These are phyloP conservation scores for Globisporangium radiosum DNA, from an alignment of 352 stramenopile species.

Conservation along the genomic window DNA sequence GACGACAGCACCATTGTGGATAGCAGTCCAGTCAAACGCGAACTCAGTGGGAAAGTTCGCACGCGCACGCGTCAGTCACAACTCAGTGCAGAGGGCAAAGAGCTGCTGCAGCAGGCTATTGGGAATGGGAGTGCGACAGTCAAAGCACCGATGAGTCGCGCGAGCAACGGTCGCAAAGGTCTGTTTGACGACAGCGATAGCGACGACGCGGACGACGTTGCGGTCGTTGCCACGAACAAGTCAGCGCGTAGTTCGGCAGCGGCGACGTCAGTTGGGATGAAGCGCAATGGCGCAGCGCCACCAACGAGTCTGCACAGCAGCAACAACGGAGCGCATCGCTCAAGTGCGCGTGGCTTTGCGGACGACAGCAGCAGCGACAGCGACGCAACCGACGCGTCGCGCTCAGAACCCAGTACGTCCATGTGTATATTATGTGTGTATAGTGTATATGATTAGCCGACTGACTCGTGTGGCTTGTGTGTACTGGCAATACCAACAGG, in stretches of 20 bases:
- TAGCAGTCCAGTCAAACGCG: background rate
- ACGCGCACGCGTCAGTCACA: constrained; percentile 65
- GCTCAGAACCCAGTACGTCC: constrained; percentile 11
- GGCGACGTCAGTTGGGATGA: constrained; percentile 12
- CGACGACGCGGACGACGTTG: constrained; percentile 41
- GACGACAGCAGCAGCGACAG: constrained; percentile 14
- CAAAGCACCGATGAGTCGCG: constrained; percentile 2
- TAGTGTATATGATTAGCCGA: no score
- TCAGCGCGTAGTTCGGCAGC: background rate
- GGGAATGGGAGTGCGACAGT: constrained; percentile 19
- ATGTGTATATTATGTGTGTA: background rate
- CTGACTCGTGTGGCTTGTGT: no score
- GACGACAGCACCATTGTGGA: constrained; percentile 28
- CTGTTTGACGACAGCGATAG: constrained; percentile 72
- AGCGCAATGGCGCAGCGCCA: constrained; percentile 4
- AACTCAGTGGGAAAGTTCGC: constrained; percentile 14
- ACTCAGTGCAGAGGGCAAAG: constrained; percentile 70
- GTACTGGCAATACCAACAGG: no score
- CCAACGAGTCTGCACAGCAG: constrained; percentile 13
- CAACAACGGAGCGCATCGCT: background rate
- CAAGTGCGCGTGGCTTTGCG: constrained; percentile 8
- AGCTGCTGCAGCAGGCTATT: constrained; percentile 67
- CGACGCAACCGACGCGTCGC: constrained; percentile 8
- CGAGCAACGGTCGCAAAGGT: constrained; percentile 32
- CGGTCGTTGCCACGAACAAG: constrained; percentile 40